A percentile compares a stretch with the other conserved stretches of the same genome.
Conservation (phyloP, 2,329 filamentous ascomycete genomes). For the Calonectria honghensis region DNA sequence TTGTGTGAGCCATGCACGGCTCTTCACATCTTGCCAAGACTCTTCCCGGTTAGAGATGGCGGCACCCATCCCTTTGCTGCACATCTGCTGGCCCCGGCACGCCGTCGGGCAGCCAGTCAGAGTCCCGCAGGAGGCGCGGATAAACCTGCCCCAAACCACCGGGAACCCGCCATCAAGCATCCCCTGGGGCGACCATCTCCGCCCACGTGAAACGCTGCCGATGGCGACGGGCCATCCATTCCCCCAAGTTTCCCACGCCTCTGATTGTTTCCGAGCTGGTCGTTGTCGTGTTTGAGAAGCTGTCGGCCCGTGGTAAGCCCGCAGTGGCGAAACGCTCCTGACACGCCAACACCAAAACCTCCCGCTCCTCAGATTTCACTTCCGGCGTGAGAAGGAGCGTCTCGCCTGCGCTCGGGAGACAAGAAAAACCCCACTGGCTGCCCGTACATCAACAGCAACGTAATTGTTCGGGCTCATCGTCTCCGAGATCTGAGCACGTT, state of each 20-base stretch:
- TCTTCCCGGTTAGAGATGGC: slow-evolving; percentile 11
- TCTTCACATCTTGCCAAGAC: slow-evolving; percentile 25
- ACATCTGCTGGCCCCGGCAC: background rate
- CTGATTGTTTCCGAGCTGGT: background rate
- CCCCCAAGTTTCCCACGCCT: background rate
- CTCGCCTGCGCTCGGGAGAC: slow-evolving; percentile 11
- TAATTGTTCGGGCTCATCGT: background rate
- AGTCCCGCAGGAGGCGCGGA: background rate
- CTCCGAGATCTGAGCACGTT: background rate
- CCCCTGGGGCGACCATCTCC: background rate
- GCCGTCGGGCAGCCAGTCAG: slow-evolving; percentile 4
- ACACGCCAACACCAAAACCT: slow-evolving; percentile 24
- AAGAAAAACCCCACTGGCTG: background rate
- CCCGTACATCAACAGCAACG: background rate
- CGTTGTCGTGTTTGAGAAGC: background rate
- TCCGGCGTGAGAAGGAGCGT: slow-evolving; percentile 1
- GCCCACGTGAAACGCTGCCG: slow-evolving; percentile 34
- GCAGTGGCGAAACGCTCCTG: slow-evolving; percentile 38
- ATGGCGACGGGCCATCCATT: background rate
- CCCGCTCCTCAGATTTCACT: slow-evolving; percentile 9
- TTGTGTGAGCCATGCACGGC: slow-evolving; percentile 20
- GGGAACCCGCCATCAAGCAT: background rate
- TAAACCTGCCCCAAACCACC: background rate
- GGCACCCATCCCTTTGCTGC: background rate
- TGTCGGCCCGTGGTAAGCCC: slow-evolving; percentile 28